Base-by-base conservation (phyloP, 2,329 filamentous ascomycete species). In the Beauveria sp. region DNA sequence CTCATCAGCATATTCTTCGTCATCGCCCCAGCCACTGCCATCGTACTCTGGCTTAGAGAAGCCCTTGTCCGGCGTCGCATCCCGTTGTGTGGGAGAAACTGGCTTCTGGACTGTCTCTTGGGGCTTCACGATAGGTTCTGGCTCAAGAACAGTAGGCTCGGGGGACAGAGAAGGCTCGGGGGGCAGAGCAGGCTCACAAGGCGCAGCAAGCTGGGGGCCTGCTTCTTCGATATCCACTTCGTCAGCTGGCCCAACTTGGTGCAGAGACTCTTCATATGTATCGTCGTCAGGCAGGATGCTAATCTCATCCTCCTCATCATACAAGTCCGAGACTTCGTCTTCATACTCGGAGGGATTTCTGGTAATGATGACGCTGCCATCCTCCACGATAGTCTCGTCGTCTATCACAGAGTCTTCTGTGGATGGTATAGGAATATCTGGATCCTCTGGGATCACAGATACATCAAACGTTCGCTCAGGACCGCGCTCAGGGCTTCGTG, bases 381-480 rank as follows among this genome's bases (percentile, higher is more conserved):
- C 81, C 47, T 81, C 80, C 26, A 78, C 78, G 44, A 81, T 75
- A 28, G 79, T 75, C 3, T 78, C 74, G 41, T 85, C 82, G n/a
- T 82, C 80, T 47, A 85, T 71, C 44, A 84, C 77, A 2, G 82
- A 84, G 65, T 86, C 86, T 73, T 97, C 93, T 16, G 91, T 88
- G 41, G 91, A 96, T 22, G 91, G 92, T 66, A 97, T 91, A 0
- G 93, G 90, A 46, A 94, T 84, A 72, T 97, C 93, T 7, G 93
- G 93, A 70, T 97, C 92, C 63, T 91, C 81, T 37, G 84, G 76
- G 54, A 84, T 57, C 16, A 52, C 77, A 62, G 75, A 79, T 12
- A 78, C 80, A 62, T 84, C 80, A 22, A 84, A 86, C 61, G 66
- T 69, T 20, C 50, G 37, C 50, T 65, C 67, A 2, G 67, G 70